phyloP scores from a whole-genome alignment of 2,329 filamentous ascomycete genomes.

The Penicillium glabrum region DNA sequence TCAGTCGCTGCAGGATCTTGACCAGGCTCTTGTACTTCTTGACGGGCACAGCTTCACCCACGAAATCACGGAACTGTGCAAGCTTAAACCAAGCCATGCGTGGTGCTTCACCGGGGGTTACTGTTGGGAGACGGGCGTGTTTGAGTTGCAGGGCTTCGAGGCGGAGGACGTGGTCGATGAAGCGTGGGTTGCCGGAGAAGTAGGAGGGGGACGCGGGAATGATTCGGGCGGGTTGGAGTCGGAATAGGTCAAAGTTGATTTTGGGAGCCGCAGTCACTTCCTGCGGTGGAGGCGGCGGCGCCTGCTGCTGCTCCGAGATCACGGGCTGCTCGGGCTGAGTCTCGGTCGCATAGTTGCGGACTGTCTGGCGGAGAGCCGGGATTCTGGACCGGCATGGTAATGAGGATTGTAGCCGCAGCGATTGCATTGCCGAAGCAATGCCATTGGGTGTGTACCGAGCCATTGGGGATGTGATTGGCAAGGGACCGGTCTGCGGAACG shows the following conservation, averaged over 20 bases:
- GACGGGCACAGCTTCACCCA: conserved; percentile 71
- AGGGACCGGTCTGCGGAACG: neutral
- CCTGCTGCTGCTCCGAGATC: neutral
- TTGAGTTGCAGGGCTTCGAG: conserved; percentile 71
- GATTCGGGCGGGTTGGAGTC: conserved; percentile 62
- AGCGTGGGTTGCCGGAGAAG: conserved; percentile 81
- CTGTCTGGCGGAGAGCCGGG: conserved; percentile 17
- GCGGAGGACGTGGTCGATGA: conserved; percentile 79
- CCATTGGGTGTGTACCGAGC: conserved; percentile 38
- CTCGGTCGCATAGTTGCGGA: conserved; percentile 32
- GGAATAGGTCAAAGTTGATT: conserved; percentile 33
- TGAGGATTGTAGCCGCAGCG: conserved; percentile 28
- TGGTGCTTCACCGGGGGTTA: conserved; percentile 65
- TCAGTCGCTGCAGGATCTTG: conserved; percentile 72
- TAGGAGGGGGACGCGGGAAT: conserved; percentile 89
- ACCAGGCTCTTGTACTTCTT: conserved; percentile 78
- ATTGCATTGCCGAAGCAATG: conserved; percentile 36
- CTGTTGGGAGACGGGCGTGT: conserved; percentile 70
- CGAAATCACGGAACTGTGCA: conserved; percentile 68
- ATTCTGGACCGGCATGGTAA: conserved; percentile 27
- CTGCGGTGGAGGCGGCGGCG: neutral
- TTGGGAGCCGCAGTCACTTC: conserved; percentile 29
- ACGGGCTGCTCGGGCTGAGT: neutral
- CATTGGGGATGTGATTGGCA: conserved; percentile 26
- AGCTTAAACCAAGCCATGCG: conserved; percentile 79